phyloP scores from a whole-genome alignment of 2,329 filamentous ascomycete species.

The Tetracladium maxilliforme region DNA sequence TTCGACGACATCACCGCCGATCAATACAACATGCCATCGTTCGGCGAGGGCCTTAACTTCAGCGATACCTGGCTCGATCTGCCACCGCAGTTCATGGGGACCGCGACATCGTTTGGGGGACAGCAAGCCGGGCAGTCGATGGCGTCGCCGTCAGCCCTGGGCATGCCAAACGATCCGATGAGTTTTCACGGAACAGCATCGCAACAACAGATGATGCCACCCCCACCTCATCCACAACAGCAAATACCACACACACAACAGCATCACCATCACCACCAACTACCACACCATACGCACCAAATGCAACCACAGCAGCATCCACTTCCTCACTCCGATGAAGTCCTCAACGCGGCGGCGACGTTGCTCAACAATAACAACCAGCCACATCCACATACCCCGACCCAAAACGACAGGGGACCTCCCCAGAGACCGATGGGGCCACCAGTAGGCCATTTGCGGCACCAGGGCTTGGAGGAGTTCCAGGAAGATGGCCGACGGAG shows the following conservation, averaged over 20 bases:
- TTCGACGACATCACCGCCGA: constrained; percentile 38
- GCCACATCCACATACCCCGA: too few relatives aligned
- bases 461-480: too few relatives aligned
- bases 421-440: background rate
- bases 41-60: constrained; percentile 29
- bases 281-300: too few relatives aligned
- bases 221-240: too few relatives aligned
- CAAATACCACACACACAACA: too few relatives aligned
- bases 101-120: constrained; percentile 46
- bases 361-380: constrained; percentile 11
- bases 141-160: too few relatives aligned
- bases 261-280: too few relatives aligned
- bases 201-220: too few relatives aligned
- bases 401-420: background rate
- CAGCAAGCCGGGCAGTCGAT: constrained; percentile 21
- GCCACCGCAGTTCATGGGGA: constrained; percentile 51
- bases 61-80: constrained; percentile 40
- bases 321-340: constrained; percentile 3
- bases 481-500: too few relatives aligned
- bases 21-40: constrained; percentile 30
- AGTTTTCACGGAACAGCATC: too few relatives aligned
- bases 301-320: too few relatives aligned
- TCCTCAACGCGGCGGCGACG: constrained; percentile 9
- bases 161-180: too few relatives aligned
- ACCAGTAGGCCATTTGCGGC: constrained; percentile 5